phyloP scores from a whole-genome alignment of 2,329 filamentous ascomycete genomes.

The Hypomyces perniciosus region DNA sequence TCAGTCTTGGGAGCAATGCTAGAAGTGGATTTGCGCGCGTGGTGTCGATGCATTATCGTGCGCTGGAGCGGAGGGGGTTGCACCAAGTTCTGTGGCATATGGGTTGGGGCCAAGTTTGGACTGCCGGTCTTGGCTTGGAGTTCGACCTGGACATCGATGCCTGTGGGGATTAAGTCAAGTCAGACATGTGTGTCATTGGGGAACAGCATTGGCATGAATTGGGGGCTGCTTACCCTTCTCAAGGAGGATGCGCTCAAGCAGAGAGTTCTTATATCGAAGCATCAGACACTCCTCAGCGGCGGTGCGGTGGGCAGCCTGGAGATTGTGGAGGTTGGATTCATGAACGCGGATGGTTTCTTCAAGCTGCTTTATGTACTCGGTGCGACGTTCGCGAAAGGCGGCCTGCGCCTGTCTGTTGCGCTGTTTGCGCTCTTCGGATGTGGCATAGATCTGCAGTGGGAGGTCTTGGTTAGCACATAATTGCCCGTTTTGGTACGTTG shows the following conservation, averaged over 20 bases:
- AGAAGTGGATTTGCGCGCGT: constrained; percentile 63
- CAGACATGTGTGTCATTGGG: too few relatives aligned
- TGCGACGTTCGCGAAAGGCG: constrained; percentile 91
- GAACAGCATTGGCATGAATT: too few relatives aligned
- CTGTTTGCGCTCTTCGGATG: constrained; percentile 96
- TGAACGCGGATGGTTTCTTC: constrained; percentile 96
- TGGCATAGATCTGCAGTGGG: constrained; percentile 78
- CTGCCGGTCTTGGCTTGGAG: constrained; percentile 87
- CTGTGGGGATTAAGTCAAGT: constrained; percentile 36
- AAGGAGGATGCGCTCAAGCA: constrained; percentile 88
- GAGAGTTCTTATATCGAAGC: constrained; percentile 96
- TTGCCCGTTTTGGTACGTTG: constrained; percentile 1
- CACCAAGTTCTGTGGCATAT: constrained; percentile 61
- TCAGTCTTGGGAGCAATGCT: constrained; percentile 72
- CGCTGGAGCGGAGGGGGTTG: constrained; percentile 73
- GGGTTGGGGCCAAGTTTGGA: constrained; percentile 67
- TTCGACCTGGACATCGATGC: constrained; percentile 95
- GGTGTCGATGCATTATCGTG: constrained; percentile 74
- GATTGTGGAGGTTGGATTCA: constrained; percentile 85
- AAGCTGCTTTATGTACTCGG: constrained; percentile 98
- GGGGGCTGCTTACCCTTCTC: constrained; percentile 68
- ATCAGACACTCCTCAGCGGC: constrained; percentile 96
- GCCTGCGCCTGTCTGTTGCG: constrained; percentile 95
- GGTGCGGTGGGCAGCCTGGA: constrained; percentile 89
- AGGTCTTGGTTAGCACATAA: constrained; percentile 11